Evolutionary conservation across 1,284 basidiomycete genomes (phyloP), one percentile per base, ranked within the genome.

Genomic region (Mycena sp.): DNA sequence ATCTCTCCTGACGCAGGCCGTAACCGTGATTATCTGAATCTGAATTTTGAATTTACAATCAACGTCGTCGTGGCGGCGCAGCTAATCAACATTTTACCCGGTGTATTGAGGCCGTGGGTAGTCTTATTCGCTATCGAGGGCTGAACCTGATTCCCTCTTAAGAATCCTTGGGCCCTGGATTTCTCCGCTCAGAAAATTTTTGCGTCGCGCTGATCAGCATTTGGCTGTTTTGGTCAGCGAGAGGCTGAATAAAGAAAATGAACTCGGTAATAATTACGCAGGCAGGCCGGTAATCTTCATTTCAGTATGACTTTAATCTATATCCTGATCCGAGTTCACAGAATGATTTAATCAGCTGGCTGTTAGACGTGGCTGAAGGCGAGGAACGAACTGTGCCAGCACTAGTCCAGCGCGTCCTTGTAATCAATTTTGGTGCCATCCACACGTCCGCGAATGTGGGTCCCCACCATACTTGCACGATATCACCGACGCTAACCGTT

Each of bases 161-260:
- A 57, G 45, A 46, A 62, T 56, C 50, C 21, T 51, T 56, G 48
- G 57, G n/a, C 56, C 46, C 44, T 46, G 25, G 41, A 43, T 64
- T 37, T 56, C 58, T 12, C 46, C 46, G 5, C 50, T 56, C 5
- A 46, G 38, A 28, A 57, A 73, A 4, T 51, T 55, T 30, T n/a
- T 58, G 17, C 54, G 51, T 57, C 65, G 67, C 23, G 74, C 74
- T 11, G 53, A 74, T 30, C 65, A 69, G 28, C 72, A 75, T 58
- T 59, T 84, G 0, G 67, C 66, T 16, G 80, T 80, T 4, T 65
- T 81, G 28, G 77, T 85, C n/a, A 67, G 74, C 35, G 76, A 82
- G 49, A 72, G 82, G 19, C 64, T 80, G 28, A 69, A 72, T 10
- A 74, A 78, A 50, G 74, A 80, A 58, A 70, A 72, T 9, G 61